These are phyloP conservation scores for Scheffersomyces amazonensis DNA, from an alignment of 805 yeast genomes.

Conservation along the genomic window DNA sequence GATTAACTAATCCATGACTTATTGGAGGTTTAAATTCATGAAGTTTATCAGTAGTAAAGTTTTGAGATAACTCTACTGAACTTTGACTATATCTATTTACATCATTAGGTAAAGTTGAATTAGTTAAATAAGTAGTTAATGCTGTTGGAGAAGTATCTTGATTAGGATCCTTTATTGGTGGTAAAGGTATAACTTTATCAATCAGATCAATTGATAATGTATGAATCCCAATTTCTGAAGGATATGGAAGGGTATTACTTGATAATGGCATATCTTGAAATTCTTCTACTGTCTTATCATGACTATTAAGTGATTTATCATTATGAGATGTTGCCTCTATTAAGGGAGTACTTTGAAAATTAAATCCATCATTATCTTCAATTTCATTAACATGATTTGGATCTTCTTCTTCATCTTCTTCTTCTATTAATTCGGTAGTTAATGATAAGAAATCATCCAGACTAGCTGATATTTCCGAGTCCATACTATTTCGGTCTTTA, in stretches of 20 bases:
- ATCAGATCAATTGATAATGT: slow-evolving; percentile 4
- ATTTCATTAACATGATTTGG: neutral
- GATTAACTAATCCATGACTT: slow-evolving; percentile 7
- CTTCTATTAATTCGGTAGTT: neutral
- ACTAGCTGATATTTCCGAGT: neutral
- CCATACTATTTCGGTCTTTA: neutral
- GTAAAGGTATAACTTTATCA: too few relatives aligned
- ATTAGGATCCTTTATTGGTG: neutral
- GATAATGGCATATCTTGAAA: slow-evolving; percentile 3
- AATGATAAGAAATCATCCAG: slow-evolving; percentile 2
- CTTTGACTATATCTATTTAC: slow-evolving; percentile 28
- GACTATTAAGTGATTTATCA: slow-evolving; percentile 1
- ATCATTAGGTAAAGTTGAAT: slow-evolving; percentile 24
- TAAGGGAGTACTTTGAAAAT: neutral
- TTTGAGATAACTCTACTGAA: slow-evolving; percentile 10
- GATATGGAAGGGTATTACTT: slow-evolving; percentile 5
- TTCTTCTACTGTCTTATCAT: slow-evolving; percentile 7
- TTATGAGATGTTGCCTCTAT: too few relatives aligned
- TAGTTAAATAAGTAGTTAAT: slow-evolving; percentile 15
- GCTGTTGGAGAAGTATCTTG: slow-evolving; percentile 16
- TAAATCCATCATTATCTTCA: too few relatives aligned
- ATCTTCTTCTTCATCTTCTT: neutral
- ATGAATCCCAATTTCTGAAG: slow-evolving; percentile 4
- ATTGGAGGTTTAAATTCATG: slow-evolving; percentile 1
- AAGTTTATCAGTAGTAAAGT: neutral